These are phyloP conservation scores for Botrytis fragariae DNA, from an alignment of 2,329 filamentous ascomycete species.

Conservation along the genomic window DNA sequence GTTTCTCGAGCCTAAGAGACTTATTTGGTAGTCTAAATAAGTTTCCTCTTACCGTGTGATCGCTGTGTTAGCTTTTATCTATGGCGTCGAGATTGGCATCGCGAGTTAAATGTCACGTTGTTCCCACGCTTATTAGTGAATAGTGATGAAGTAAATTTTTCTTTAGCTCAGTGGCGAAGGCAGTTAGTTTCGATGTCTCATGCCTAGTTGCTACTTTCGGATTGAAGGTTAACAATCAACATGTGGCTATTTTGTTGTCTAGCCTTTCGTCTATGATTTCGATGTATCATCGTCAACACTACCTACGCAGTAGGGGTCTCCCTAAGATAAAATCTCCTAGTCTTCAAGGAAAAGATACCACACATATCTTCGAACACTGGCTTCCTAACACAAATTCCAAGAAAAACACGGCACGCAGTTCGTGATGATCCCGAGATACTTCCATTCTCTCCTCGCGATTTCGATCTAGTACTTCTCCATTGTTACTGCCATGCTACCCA, in stretches of 20 bases:
- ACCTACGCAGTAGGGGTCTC: neutral
- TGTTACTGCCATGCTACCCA: neutral
- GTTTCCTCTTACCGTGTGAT: neutral
- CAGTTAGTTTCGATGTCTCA: neutral
- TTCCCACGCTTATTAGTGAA: neutral
- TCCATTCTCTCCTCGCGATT: neutral
- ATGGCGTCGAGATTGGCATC: neutral
- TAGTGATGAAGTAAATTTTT: neutral
- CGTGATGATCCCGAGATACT: neutral
- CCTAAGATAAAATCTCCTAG: neutral
- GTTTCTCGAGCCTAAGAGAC: neutral
- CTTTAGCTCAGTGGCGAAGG: neutral
- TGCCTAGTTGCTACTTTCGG: neutral
- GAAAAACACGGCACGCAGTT: neutral
- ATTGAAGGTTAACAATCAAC: neutral
- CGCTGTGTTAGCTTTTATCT: neutral
- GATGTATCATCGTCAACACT: neutral
- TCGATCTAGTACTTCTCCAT: neutral
- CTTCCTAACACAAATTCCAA: neutral
- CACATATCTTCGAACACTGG: neutral
- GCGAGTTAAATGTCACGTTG: neutral
- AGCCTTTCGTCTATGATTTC: neutral
- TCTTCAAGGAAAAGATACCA: neutral
- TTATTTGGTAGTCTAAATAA: neutral
- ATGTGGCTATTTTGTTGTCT: neutral